Evolutionary conservation across 495 filamentous ascomycete species (phyloP).

Genomic region (Jackrogersella minutella): DNA sequence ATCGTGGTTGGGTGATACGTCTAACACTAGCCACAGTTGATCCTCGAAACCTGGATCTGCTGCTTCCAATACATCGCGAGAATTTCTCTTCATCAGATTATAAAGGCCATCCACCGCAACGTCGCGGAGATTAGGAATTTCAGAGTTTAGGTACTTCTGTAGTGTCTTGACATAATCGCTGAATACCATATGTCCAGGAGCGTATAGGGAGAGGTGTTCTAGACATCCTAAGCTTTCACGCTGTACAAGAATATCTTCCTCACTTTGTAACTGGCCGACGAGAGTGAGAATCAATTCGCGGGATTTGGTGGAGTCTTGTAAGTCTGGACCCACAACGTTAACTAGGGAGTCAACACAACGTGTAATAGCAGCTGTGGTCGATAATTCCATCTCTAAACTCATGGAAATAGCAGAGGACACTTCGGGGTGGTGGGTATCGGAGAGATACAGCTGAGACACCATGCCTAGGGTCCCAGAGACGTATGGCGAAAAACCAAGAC

Average conservation of each 20-base stretch:
- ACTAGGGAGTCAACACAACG: conserved; percentile 93
- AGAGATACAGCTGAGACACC: conserved; percentile 88
- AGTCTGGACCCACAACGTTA: conserved; percentile 93
- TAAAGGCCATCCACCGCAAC: conserved; percentile 88
- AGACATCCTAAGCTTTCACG: conserved; percentile 81
- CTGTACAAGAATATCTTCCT: conserved; percentile 75
- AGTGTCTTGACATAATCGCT: conserved; percentile 80
- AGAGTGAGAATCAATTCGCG: conserved; percentile 90
- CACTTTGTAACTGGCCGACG: conserved; percentile 80
- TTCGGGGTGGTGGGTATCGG: conserved; percentile 90
- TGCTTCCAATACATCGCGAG: conserved; percentile 75
- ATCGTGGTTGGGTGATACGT: conserved; percentile 75
- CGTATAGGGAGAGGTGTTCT: conserved; percentile 93
- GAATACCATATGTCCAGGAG: conserved; percentile 85
- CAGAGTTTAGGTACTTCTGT: conserved; percentile 77
- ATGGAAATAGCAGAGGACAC: conserved; percentile 79
- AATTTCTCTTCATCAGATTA: conserved; percentile 93
- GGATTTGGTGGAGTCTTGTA: conserved; percentile 92
- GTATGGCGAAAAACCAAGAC: conserved; percentile 87
- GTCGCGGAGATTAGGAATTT: conserved; percentile 71
- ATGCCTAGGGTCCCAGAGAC: conserved; percentile 91
- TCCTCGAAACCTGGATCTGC: conserved; percentile 84
- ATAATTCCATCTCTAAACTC: conserved; percentile 83
- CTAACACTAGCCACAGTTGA: conserved; percentile 87
- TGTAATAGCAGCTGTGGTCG: conserved; percentile 82